phyloP scores from a whole-genome alignment of 2,329 filamentous ascomycete species.

The Fulvia fulva region DNA sequence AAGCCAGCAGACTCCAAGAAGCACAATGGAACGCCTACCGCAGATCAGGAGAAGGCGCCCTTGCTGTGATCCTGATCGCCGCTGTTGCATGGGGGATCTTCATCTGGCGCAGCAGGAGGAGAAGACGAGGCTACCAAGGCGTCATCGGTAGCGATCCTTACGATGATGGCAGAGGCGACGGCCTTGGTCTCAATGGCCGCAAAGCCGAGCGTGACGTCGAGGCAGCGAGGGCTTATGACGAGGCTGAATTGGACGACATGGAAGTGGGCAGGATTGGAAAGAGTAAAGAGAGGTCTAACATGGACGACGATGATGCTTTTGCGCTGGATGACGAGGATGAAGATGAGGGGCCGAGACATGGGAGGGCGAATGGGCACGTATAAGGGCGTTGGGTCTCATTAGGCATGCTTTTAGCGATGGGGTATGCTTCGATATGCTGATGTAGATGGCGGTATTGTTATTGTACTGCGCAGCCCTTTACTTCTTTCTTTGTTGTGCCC shows the following conservation, averaged over 20 bases:
- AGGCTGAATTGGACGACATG: constrained; percentile 54
- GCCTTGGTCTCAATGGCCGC: constrained; percentile 35
- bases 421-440: no score
- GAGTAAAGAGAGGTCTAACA: constrained; percentile 16
- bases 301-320: constrained; percentile 25
- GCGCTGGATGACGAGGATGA: constrained; percentile 8
- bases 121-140: constrained; percentile 44
- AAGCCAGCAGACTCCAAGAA: constrained; percentile 70
- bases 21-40: constrained; percentile 88
- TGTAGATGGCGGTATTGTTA: no score
- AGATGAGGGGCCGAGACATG: constrained; percentile 1
- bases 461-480: no score
- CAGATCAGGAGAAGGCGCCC: constrained; percentile 78
- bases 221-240: constrained; percentile 57
- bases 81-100: constrained; percentile 72
- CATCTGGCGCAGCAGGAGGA: constrained; percentile 55
- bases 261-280: constrained; percentile 1
- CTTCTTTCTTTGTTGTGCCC: no score
- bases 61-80: constrained; percentile 74
- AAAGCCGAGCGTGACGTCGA: constrained; percentile 51
- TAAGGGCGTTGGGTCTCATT: no score
- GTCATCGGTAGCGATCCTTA: constrained; percentile 35
- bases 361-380: neutral
- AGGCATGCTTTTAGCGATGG: no score
- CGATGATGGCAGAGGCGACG: constrained; percentile 44